These are phyloP conservation scores for Vigna reflexopilosa DNA, from an alignment of 306 rosid species.

Conservation along the genomic window DNA sequence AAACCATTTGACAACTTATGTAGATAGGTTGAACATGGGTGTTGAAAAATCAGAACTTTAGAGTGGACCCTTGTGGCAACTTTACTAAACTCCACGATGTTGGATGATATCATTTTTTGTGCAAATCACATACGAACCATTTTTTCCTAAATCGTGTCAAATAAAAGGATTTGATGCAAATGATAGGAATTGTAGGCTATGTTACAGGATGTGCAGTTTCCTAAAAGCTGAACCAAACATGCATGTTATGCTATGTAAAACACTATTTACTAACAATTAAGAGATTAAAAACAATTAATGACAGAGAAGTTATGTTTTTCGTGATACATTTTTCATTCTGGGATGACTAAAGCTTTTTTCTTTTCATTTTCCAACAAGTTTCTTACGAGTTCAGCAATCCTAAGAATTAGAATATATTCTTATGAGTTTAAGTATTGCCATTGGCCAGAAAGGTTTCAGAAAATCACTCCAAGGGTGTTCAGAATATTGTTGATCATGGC, in stretches of 20 bases:
- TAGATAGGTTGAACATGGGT: too few relatives aligned
- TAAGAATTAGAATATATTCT: conserved; percentile 11
- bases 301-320: neutral
- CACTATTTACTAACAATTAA: neutral
- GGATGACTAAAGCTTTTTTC: neutral
- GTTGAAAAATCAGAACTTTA: too few relatives aligned
- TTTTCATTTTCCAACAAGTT: neutral
- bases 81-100: too few relatives aligned
- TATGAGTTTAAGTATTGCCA: neutral
- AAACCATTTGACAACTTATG: too few relatives aligned
- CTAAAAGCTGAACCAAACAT: neutral
- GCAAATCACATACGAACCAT: neutral
- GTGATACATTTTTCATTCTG: neutral
- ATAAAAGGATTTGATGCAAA: neutral
- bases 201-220: neutral
- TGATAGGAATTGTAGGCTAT: neutral
- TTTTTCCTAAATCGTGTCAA: neutral
- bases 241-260: neutral
- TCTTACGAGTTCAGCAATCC: neutral
- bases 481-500: neutral
- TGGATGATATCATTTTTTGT: too few relatives aligned
- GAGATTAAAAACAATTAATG: neutral
- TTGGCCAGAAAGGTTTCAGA: conserved; percentile 5
- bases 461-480: neutral
- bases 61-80: too few relatives aligned